phyloP scores from a whole-genome alignment of 768 basidiomycete genomes.

The Naematelia aurantialba region DNA sequence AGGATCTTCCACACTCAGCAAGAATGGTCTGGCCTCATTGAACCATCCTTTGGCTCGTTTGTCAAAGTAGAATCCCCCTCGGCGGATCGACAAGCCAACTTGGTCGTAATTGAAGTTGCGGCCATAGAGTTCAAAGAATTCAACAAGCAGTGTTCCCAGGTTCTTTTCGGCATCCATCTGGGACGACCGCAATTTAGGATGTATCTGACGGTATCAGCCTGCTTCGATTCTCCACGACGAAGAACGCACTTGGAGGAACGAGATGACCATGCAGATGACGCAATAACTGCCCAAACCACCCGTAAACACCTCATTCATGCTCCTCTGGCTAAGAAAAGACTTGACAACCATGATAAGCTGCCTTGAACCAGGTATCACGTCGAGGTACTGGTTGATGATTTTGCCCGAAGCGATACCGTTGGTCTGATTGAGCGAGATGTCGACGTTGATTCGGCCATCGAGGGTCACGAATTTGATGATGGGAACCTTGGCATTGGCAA shows the following conservation, averaged over 20 bases:
- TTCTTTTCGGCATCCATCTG: constrained; percentile 85
- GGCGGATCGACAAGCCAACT: constrained; percentile 79
- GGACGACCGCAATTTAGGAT: constrained; percentile 83
- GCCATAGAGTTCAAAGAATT: constrained; percentile 96
- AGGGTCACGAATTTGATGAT: constrained; percentile 91
- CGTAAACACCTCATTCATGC: constrained; percentile 97
- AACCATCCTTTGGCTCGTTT: constrained; percentile 79
- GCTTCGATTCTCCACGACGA: not conserved
- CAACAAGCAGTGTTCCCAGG: constrained; percentile 88
- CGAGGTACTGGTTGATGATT: constrained; percentile 75
- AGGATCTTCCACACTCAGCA: constrained; percentile 90
- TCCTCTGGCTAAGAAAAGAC: constrained; percentile 78
- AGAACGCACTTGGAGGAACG: constrained; percentile 74
- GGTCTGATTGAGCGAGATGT: constrained; percentile 87
- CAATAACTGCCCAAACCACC: constrained; percentile 93
- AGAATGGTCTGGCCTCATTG: constrained; percentile 53
- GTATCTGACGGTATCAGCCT: constrained; percentile 59
- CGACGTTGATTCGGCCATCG: constrained; percentile 78
- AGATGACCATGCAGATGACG: constrained; percentile 87
- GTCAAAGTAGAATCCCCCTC: constrained; percentile 83
- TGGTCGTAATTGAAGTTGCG: constrained; percentile 84
- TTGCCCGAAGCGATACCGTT: constrained; percentile 75
- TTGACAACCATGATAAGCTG: constrained; percentile 84
- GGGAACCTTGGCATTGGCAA: constrained; percentile 89
- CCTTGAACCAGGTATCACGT: constrained; percentile 71